Conservation (phyloP, 148 eudicot genomes). For the Rhododendron ferrugineum region DNA sequence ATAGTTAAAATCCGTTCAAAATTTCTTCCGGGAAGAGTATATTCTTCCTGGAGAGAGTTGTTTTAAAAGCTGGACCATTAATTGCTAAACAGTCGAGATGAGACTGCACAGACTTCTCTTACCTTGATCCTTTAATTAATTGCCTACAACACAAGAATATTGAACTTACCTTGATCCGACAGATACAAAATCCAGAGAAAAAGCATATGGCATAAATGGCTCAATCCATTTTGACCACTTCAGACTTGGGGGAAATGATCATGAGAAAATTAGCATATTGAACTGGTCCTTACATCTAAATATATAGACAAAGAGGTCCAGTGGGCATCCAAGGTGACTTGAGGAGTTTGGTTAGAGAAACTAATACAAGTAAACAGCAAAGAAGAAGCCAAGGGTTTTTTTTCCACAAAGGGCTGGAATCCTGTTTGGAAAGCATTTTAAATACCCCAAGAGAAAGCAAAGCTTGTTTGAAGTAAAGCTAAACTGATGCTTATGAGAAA, state of each 20-base stretch:
- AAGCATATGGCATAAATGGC: background rate
- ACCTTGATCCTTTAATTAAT: background rate
- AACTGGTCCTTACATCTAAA: background rate
- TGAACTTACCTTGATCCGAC: background rate
- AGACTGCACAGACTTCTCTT: background rate
- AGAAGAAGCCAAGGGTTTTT: background rate
- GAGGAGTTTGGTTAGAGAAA: background rate
- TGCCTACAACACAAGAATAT: background rate
- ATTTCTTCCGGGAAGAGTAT: no score
- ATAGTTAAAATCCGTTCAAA: no score
- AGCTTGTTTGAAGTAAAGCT: constrained; percentile 1
- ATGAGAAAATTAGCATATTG: background rate
- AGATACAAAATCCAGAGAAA: background rate
- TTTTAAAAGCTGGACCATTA: background rate
- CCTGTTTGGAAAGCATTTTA: background rate
- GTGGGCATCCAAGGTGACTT: constrained; percentile 9
- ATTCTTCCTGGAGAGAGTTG: no score
- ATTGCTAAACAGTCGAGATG: background rate
- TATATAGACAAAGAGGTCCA: background rate
- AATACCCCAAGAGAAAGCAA: background rate
- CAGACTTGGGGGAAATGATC: background rate
- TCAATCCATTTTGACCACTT: background rate
- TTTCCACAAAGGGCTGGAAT: background rate
- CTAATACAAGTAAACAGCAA: background rate
- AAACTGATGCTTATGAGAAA: background rate